phyloP scores from a whole-genome alignment of 352 stramenopile genomes.

The Phytophthora idaei region DNA sequence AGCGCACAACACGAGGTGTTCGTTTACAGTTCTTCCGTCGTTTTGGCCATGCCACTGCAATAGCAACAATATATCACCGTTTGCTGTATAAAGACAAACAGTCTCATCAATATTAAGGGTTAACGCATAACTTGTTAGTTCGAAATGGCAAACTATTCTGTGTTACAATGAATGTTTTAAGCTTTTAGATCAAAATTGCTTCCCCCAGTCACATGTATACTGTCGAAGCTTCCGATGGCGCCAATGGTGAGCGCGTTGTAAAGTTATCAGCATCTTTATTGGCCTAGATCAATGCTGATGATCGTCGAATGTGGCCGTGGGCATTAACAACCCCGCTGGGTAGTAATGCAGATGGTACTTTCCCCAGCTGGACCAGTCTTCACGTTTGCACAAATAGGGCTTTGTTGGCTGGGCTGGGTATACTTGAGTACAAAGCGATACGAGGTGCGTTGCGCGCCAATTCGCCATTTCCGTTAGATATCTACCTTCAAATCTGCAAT shows the following conservation, averaged over 20 bases:
- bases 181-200: background rate
- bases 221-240: background rate
- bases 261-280: background rate
- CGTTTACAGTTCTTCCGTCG: too few relatives aligned
- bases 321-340: slow-evolving; percentile 2
- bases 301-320: background rate
- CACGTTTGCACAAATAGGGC: background rate
- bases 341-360: background rate
- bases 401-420: background rate
- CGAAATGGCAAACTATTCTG: too few relatives aligned
- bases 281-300: background rate
- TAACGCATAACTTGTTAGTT: too few relatives aligned
- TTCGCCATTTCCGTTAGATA: slow-evolving; percentile 1
- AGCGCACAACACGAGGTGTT: background rate
- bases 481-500: slow-evolving; percentile 1
- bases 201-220: background rate
- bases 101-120: too few relatives aligned
- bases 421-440: background rate
- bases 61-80: too few relatives aligned
- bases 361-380: background rate
- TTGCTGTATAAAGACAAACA: too few relatives aligned
- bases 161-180: background rate
- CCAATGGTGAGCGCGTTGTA: background rate
- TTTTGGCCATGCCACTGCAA: too few relatives aligned
- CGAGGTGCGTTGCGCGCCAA: background rate